Conservation (phyloP, 164 flowering plant genomes). For the Nelumbo lutea region DNA sequence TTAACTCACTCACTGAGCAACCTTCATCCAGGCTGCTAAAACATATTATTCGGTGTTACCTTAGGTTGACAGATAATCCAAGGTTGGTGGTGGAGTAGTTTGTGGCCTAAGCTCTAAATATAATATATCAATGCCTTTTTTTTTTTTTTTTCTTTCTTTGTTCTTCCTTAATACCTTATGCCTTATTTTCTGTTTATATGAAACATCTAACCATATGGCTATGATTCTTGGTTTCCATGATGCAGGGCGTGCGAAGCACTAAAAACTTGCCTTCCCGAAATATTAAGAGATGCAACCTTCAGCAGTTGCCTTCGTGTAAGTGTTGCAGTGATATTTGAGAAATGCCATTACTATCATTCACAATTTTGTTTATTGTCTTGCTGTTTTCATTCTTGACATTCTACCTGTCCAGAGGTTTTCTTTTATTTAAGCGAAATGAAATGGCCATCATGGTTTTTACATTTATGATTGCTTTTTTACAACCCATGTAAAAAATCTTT, state of each 20-base stretch:
- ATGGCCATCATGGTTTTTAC: too few relatives aligned
- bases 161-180: background rate
- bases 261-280: slow-evolving; percentile 25
- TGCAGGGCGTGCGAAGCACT: slow-evolving; percentile 34
- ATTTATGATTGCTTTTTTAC: too few relatives aligned
- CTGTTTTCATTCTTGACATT: too few relatives aligned
- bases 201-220: background rate
- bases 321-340: background rate
- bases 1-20: slow-evolving; percentile 70
- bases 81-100: slow-evolving; percentile 37
- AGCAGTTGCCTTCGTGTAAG: slow-evolving; percentile 24
- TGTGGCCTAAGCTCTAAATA: background rate
- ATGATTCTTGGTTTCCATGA: slow-evolving; percentile 5
- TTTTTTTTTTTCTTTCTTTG: background rate
- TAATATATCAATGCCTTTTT: too few relatives aligned
- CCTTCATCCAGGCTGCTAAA: slow-evolving; percentile 80
- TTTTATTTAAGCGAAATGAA: too few relatives aligned
- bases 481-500: too few relatives aligned
- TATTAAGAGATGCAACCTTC: slow-evolving; percentile 27
- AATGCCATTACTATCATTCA: too few relatives aligned
- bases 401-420: too few relatives aligned
- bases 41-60: slow-evolving; percentile 87
- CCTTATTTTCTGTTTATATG: background rate
- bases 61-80: slow-evolving; percentile 76
- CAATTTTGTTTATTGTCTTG: background rate